Evolutionary conservation across 257 asterid genomes (phyloP), one percentile per base, ranked within the genome.

Genomic region (Rehmannia glutinosa): DNA sequence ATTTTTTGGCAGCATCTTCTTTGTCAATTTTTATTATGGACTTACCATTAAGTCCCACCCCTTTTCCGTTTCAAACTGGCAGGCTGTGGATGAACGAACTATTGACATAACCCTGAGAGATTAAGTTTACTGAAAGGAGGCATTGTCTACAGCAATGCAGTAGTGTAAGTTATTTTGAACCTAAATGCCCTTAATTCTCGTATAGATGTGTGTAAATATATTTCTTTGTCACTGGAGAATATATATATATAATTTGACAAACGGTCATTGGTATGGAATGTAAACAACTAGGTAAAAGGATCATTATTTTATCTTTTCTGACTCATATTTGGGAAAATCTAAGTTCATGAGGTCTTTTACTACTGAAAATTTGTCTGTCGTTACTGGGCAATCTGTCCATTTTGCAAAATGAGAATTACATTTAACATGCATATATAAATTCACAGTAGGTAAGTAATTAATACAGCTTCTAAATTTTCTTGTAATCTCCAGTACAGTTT

Each of bases 61-160:
- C 53, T 65, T 38, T 64, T 68, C 63, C 66, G 61, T 66, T 54
- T 69, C 53, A 11, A 66, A 69, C 25, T 75, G 69, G 67, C 90
- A 90, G 97, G 97, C 91, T 35, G 24, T 90, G 67, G 97, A 90
- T 82, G 96, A 88, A 69, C 82, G 95, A 64, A 88, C 97, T 55
- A 74, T 90, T 45, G 96, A 64, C 97, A 90, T 68, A 90, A 90
- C 70, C 97, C 97, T 57, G 96, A 90, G 92, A 84, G 97, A 68
- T 72, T 90, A 68, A 90, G 97, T 82, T 78, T 90, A 72, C 78
- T 90, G 73, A 90, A 87, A 84, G 96, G 95, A 81, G 92, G 97
- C 72, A 90, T 88, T 36, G 87, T 86, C 62, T 90, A 86, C 80
- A 90, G 96, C 83, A 90, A 90, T 77, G 90, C 87, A 51, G 87